These are phyloP conservation scores for Russula compacta DNA, from an alignment of 768 basidiomycete genomes.

Conservation along the genomic window DNA sequence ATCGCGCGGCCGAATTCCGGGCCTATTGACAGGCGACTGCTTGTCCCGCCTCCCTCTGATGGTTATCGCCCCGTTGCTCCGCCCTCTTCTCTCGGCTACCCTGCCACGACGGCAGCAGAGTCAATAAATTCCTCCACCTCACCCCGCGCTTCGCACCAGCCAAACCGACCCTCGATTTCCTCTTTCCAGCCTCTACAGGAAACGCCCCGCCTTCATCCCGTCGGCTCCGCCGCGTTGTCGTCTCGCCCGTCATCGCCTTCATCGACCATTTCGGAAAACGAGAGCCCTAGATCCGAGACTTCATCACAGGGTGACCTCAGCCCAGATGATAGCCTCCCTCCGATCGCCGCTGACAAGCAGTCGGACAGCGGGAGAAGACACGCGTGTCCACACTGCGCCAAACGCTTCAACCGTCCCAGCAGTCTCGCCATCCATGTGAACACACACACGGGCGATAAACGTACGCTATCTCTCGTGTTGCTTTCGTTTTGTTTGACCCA, in stretches of 20 bases:
- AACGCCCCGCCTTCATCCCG: conserved; percentile 9
- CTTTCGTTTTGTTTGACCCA: background rate
- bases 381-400: conserved; percentile 40
- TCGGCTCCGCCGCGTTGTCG: background rate
- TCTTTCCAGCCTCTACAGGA: conserved; percentile 5
- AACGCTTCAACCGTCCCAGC: conserved; percentile 62
- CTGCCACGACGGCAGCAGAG: background rate
- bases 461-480: conserved; percentile 31
- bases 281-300: conserved; percentile 13
- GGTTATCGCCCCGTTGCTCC: conserved; percentile 1
- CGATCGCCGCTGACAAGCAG: conserved; percentile 11
- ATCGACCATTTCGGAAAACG: conserved; percentile 16
- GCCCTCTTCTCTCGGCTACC: background rate
- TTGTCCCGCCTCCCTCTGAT: background rate
- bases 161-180: background rate
- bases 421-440: conserved; percentile 59
- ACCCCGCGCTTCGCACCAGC: conserved; percentile 3
- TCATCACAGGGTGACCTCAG: conserved; percentile 12
- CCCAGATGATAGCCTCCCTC: background rate
- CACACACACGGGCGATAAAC: conserved; percentile 60
- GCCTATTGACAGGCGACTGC: conserved; percentile 3
- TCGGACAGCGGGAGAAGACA: conserved; percentile 25
- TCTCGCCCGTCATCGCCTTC: conserved; percentile 15
- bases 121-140: background rate
- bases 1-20: conserved; percentile 4